A percentile compares a stretch with the other conserved stretches of the same genome.
Conservation (phyloP, 176 grass and related monocot species). For the Oryza glumipatula region DNA sequence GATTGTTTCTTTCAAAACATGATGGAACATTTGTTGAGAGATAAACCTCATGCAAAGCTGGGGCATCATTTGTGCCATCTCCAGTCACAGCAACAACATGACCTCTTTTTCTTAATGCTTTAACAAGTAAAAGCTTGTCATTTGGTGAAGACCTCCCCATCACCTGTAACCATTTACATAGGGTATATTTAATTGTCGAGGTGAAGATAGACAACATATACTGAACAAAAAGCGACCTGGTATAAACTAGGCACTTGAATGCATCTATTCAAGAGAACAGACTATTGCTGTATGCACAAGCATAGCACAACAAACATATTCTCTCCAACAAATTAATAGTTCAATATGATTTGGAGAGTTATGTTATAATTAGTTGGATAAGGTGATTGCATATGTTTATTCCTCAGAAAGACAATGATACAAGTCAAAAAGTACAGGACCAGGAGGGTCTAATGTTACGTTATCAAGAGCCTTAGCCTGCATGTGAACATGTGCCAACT, state of each 20-base stretch:
- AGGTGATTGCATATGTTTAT: not conserved
- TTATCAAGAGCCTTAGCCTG: not conserved
- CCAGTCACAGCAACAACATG: constrained; percentile 97
- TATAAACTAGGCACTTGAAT: not conserved
- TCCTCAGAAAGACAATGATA: not conserved
- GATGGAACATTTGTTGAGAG: not conserved
- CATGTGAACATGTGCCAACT: no score
- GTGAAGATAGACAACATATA: not conserved
- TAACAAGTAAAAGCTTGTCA: constrained; percentile 91
- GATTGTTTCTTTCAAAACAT: constrained; percentile 9
- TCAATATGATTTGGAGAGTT: no score
- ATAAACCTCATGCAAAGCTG: constrained; percentile 88
- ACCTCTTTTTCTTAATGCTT: constrained; percentile 65
- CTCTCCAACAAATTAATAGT: no score
- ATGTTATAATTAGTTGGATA: no score
- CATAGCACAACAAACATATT: not conserved
- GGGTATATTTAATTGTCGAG: not conserved
- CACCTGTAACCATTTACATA: constrained; percentile 60
- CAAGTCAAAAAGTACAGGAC: not conserved
- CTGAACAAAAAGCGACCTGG: no score
- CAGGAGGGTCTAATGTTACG: not conserved
- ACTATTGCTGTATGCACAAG: not conserved
- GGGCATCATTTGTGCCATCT: constrained; percentile 97
- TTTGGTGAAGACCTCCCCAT: constrained; percentile 97
- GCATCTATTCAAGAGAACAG: not conserved